Conservation (phyloP, 371 early-diverging fungal genomes). For the Batkoa obscura region DNA sequence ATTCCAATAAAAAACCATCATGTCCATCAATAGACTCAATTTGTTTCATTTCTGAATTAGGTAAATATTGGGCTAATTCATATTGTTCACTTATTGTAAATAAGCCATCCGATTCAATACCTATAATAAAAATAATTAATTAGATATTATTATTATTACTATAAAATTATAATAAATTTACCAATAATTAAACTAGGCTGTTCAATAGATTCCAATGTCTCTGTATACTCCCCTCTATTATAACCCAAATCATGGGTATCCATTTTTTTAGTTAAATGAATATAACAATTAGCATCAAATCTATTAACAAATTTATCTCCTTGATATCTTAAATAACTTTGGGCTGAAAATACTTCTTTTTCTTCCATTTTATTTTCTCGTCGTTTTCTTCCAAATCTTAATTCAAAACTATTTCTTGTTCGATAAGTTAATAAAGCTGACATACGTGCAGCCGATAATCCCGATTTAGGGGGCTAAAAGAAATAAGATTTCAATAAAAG, state of each 20-base stretch:
- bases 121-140: slow-evolving; percentile 12
- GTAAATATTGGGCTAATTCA: slow-evolving; percentile 63
- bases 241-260: slow-evolving; percentile 78
- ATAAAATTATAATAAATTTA: slow-evolving; percentile 7
- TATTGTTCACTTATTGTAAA: slow-evolving; percentile 70
- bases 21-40: slow-evolving; percentile 87
- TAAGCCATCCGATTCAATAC: slow-evolving; percentile 83
- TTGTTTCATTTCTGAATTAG: slow-evolving; percentile 64
- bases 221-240: slow-evolving; percentile 33
- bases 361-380: neutral
- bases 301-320: slow-evolving; percentile 84
- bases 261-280: slow-evolving; percentile 84
- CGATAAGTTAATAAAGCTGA: slow-evolving; percentile 85
- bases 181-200: slow-evolving; percentile 84
- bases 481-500: neutral
- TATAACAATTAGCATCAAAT: slow-evolving; percentile 96
- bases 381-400: slow-evolving; percentile 73
- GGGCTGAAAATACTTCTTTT: slow-evolving; percentile 60
- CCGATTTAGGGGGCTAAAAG: slow-evolving; percentile 42
- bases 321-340: slow-evolving; percentile 88
- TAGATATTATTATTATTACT: neutral
- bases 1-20: slow-evolving; percentile 90
- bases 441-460: slow-evolving; percentile 88
- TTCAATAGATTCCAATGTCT: slow-evolving; percentile 26
- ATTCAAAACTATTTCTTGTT: slow-evolving; percentile 81